Base-by-base conservation (phyloP, 768 basidiomycete genomes). In the Termitomyces bulborhizus region DNA sequence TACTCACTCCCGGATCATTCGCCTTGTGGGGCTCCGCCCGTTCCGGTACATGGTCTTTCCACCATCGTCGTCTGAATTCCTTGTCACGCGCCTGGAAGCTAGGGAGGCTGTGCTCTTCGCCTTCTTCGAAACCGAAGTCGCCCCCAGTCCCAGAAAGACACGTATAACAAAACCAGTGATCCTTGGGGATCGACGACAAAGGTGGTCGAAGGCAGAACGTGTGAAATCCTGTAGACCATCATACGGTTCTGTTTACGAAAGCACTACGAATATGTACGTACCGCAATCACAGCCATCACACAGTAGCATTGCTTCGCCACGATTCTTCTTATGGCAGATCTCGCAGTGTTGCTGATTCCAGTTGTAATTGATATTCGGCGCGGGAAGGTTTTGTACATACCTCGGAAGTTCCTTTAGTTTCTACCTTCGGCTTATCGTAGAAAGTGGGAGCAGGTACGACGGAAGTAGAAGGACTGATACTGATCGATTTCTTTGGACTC, bases 121-220 rank as follows among this genome's bases (percentile, higher is more conserved):
- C 97, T 65, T 98, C 95, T 63, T 98, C 97, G 64, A 98, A 99
- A 31, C 97, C 97, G 63, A 91, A 99, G 71, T 98, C 97, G 50
- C 90, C 90, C 11, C 96, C 95, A 0, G 92, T 95, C 39, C 85
- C 88, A 40, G 93, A 80, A 21, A 99, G 76, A 66, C 97, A 99
- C 3, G 86, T 85, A 62, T 88, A 89, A 69, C 97, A 99, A 67
- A 85, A 98, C 96, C 96, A 99, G 60, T 96, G 87, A 40, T 94
- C 93, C 65, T 88, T 90, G 1, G 97, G 97, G 53, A 99, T 90
- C 2, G 78, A 73, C 8, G 78, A 72, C 51, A 98, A 73, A 18
- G 95, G 95, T 12, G 97, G 97, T 65, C 93, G 89, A 55, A 99
- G 85, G 68, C 97, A 99, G 69, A 90, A 93, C 75, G 90, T 97